Conservation (phyloP, 208 protist genomes). For the Herpetomonas muscarum region DNA sequence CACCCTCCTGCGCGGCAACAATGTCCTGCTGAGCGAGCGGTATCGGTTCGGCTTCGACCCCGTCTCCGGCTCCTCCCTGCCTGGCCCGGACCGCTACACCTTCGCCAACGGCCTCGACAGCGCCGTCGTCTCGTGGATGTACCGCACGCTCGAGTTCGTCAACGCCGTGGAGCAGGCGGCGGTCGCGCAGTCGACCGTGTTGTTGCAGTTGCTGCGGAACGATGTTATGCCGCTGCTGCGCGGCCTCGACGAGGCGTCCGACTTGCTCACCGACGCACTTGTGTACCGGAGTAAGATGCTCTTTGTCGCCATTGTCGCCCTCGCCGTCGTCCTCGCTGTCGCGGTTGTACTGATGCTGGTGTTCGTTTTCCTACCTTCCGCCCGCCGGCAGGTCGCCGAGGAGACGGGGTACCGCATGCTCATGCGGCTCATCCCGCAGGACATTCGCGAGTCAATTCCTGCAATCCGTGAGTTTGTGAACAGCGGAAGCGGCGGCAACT, state of each 20-base stretch:
- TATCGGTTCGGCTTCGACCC: constrained; percentile 9
- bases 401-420: constrained; percentile 20
- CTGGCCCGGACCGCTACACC: background rate
- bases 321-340: constrained; percentile 1
- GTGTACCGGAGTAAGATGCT: background rate
- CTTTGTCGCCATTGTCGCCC: constrained; percentile 4
- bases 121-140: constrained; percentile 9
- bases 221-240: constrained; percentile 12
- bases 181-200: background rate
- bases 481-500: background rate
- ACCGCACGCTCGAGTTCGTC: constrained; percentile 1
- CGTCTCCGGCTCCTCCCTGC: background rate
- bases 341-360: background rate
- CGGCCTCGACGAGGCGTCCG: constrained; percentile 7
- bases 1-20: background rate
- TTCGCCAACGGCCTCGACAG: constrained; percentile 10
- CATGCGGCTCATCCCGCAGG: constrained; percentile 19
- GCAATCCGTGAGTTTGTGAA: constrained; percentile 22
- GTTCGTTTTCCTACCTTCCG: constrained; percentile 12
- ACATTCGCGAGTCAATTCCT: constrained; percentile 18
- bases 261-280: background rate
- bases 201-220: constrained; percentile 1
- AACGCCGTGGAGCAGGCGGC: background rate
- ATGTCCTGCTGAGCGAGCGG: constrained; percentile 4
- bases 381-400: constrained; percentile 7